Conservation (phyloP, 805 yeast species). For the Saccharomyces jurei region DNA sequence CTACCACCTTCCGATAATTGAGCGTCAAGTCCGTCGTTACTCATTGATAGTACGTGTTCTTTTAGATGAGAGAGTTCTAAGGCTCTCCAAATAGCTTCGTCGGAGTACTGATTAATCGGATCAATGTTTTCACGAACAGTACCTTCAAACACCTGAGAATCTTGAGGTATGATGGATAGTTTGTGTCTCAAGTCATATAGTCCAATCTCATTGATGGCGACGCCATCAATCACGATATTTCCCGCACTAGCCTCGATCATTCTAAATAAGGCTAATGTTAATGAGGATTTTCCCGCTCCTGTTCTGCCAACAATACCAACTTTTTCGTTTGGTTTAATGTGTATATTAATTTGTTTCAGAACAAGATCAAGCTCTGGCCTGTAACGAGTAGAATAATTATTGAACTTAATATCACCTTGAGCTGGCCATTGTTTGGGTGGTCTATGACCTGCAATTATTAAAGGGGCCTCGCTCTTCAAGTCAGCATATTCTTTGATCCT, state of each 20-base stretch:
- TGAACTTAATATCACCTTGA: conserved; percentile 57
- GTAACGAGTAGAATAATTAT: conserved; percentile 74
- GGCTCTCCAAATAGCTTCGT: conserved; percentile 77
- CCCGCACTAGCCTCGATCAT: conserved; percentile 73
- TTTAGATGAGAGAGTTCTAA: conserved; percentile 73
- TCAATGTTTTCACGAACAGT: conserved; percentile 79
- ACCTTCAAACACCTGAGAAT: conserved; percentile 87
- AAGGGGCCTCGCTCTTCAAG: conserved; percentile 82
- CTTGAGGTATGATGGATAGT: conserved; percentile 86
- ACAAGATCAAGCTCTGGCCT: conserved; percentile 76
- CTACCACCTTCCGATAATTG: conserved; percentile 59
- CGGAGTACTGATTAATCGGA: conserved; percentile 60
- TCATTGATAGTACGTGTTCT: conserved; percentile 49
- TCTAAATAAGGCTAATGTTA: conserved; percentile 77
- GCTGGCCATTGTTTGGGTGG: conserved; percentile 73
- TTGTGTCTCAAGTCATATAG: conserved; percentile 67
- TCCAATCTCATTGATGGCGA: conserved; percentile 62
- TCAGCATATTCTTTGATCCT: conserved; percentile 81
- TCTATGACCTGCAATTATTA: conserved; percentile 49
- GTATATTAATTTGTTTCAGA: conserved; percentile 55
- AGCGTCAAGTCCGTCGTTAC: conserved; percentile 47
- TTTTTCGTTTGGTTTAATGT: conserved; percentile 69
- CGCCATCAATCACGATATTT: conserved; percentile 61
- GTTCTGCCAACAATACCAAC: conserved; percentile 95
- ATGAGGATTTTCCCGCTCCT: conserved; percentile 90